A percentile compares a stretch with the other conserved stretches of the same genome.
Conservation (phyloP, 2,329 filamentous ascomycete species). For the Fusarium siculi region DNA sequence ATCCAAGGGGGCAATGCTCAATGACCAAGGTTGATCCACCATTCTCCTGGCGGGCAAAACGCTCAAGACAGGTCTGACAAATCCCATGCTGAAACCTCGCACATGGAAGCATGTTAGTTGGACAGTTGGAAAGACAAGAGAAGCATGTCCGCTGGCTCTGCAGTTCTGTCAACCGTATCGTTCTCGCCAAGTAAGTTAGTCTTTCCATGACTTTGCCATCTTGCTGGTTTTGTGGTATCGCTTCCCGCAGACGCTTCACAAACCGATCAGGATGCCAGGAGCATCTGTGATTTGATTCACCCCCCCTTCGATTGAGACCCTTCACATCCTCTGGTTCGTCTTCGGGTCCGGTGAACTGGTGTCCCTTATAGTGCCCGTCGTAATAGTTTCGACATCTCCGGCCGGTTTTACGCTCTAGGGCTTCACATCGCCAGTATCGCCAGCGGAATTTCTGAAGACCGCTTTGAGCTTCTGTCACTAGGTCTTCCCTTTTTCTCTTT, state of each 20-base stretch:
- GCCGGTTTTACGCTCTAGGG: neutral
- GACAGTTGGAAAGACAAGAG: neutral
- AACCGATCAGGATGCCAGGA: slow-evolving; percentile 11
- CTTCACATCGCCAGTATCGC: slow-evolving; percentile 24
- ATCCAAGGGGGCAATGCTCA: slow-evolving; percentile 6
- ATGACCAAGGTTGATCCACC: neutral
- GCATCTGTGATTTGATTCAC: neutral
- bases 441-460: slow-evolving; percentile 8
- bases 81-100: slow-evolving; percentile 1
- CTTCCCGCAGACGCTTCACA: neutral
- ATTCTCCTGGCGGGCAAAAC: neutral
- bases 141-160: slow-evolving; percentile 19
- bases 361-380: neutral
- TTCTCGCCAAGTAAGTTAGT: neutral
- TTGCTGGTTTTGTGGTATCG: neutral
- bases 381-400: slow-evolving; percentile 16
- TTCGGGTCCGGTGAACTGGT: slow-evolving; percentile 6
- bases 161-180: neutral
- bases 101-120: slow-evolving; percentile 27
- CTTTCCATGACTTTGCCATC: neutral
- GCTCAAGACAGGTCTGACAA: slow-evolving; percentile 11
- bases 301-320: neutral
- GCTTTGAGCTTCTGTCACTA: neutral
- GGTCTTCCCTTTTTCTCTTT: fast-evolving
- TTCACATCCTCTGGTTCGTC: fast-evolving